Conservation (phyloP, 306 rosid genomes). For the Delonix regia region DNA sequence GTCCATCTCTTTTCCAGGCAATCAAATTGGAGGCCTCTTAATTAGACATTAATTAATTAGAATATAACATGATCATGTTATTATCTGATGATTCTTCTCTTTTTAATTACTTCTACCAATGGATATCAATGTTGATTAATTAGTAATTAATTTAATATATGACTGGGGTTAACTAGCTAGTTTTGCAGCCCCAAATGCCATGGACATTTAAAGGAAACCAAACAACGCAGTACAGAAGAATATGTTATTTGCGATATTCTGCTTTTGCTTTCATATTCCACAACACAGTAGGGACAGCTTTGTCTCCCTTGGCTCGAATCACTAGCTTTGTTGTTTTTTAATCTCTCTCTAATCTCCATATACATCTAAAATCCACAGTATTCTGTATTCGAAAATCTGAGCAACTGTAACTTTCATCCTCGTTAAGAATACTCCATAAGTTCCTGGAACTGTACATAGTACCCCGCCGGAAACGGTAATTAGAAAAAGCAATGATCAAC, state of each 20-base stretch:
- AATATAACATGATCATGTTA: slow-evolving; percentile 12
- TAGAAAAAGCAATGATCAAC: not conserved
- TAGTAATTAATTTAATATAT: slow-evolving; percentile 27
- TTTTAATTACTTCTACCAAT: slow-evolving; percentile 37
- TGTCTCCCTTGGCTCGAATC: slow-evolving; percentile 73
- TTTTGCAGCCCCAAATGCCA: slow-evolving; percentile 44
- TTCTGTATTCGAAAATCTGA: not conserved
- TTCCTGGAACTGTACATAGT: not conserved
- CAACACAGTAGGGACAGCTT: slow-evolving; percentile 79
- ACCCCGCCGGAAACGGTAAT: not conserved
- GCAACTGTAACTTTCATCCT: not conserved
- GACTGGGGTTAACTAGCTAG: slow-evolving; percentile 29
- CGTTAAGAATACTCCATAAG: not conserved
- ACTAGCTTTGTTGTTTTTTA: slow-evolving; percentile 1
- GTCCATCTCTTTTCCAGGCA: slow-evolving; percentile 14
- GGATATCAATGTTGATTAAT: slow-evolving; percentile 16
- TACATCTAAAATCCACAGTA: not conserved
- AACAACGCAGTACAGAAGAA: slow-evolving; percentile 53
- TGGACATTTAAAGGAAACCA: slow-evolving; percentile 64
- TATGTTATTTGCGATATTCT: slow-evolving; percentile 44
- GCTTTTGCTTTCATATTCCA: slow-evolving; percentile 68
- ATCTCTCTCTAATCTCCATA: not conserved
- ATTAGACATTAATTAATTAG: not conserved
- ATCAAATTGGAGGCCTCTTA: not conserved
- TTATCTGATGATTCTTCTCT: slow-evolving; percentile 40